Conservation (phyloP, 1,139 yeast species). For the Hansenula sp. region DNA sequence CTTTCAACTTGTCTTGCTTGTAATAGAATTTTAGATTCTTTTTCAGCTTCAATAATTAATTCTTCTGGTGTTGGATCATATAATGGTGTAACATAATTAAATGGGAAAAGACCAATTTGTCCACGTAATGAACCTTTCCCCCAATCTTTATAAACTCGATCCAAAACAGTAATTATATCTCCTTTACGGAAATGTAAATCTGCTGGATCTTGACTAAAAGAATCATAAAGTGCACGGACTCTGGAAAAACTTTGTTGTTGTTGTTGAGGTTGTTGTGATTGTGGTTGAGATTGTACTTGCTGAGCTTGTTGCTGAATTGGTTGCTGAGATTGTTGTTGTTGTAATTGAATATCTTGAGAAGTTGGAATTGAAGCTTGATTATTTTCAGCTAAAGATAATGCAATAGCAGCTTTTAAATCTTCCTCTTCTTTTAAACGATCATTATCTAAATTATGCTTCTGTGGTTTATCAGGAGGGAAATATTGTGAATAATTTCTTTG, state of each 20-base stretch:
- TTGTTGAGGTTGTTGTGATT: conserved; percentile 5
- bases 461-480: conserved; percentile 57
- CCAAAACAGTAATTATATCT: conserved; percentile 79
- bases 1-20: conserved; percentile 59
- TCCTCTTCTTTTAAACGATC: conserved; percentile 67
- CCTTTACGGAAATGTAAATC: conserved; percentile 71
- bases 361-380: conserved; percentile 8
- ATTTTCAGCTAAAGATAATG: conserved; percentile 65
- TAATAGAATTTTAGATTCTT: conserved; percentile 40
- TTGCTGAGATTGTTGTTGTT: conserved; percentile 1
- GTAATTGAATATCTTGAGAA: conserved; percentile 5
- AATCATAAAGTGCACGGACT: conserved; percentile 83
- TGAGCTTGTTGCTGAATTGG: not conserved
- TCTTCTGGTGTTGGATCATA: conserved; percentile 61
- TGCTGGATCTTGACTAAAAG: conserved; percentile 65
- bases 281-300: conserved; percentile 7
- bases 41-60: conserved; percentile 34
- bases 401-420: conserved; percentile 74
- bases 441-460: conserved; percentile 44
- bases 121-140: conserved; percentile 89
- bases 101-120: conserved; percentile 84
- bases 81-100: conserved; percentile 83
- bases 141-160: conserved; percentile 91
- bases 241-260: conserved; percentile 27
- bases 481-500: conserved; percentile 41